Base-by-base conservation (phyloP, 306 rosid species). In the Erythrophleum fordii region DNA sequence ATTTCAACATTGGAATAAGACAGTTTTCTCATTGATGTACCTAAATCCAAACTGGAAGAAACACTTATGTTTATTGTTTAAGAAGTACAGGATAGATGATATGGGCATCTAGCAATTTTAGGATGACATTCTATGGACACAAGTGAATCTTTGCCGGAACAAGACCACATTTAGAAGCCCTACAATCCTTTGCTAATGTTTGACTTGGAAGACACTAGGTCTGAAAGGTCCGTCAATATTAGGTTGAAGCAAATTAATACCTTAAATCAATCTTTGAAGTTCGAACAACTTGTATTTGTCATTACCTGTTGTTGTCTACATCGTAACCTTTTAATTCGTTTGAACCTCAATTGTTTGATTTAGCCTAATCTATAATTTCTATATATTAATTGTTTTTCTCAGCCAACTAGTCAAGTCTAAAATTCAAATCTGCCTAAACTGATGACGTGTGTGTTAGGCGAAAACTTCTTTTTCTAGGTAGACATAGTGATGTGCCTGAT, bases 111-210 rank as follows among this genome's bases (percentile, higher is more conserved):
- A 58, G 65, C 23, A 17, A 20, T 60, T 37, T 37, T 82, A 41
- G 39, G 59, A 62, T 29, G 76, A 26, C 76, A 81, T 48, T 72
- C 17, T 68, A 35, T 11, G 31, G 65, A 58, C 0, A 14, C 70
- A 46, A 80, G 53, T 28, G 65, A 29, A 61, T 13, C 44, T 34
- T 28, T 53, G 65, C 75, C 37, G 28, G 41, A 71, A 70, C 26
- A 31, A 51, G 26, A 72, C 74, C 52, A 44, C 64, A 25, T 78
- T 13, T 25, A 35, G 46, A 44, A 78, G 65, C 20, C 22, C 72
- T 44, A 53, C 86, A 78, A 72, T 34, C 4, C 29, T 78, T 68
- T 77, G 44, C 72, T 65, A 28, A 82, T 64, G 61, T 46, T 69
- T 70, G 60, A 34, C 48, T 42, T 66, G 48, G 58, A 58, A 69